A percentile compares a stretch with the other conserved stretches of the same genome.
These are phyloP conservation scores for Pseudogymnoascus sp. DNA, from an alignment of 2,329 filamentous ascomycete genomes.

Conservation along the genomic window DNA sequence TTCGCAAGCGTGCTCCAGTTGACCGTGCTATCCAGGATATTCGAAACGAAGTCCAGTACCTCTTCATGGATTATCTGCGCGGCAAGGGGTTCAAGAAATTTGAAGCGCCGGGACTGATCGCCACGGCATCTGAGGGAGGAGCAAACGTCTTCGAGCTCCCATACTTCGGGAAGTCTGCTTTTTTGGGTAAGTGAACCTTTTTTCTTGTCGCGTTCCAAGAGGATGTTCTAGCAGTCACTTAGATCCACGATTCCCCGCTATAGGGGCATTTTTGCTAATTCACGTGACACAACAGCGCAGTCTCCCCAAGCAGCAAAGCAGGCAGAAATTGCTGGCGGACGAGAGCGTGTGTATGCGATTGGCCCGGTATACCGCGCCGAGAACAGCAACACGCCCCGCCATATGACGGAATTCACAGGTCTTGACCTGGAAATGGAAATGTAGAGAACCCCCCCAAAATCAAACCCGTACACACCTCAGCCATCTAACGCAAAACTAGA, in stretches of 20 bases:
- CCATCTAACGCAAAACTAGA: conserved; percentile 5
- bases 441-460: too few species aligned
- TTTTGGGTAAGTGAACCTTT: conserved; percentile 40
- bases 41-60: conserved; percentile 35
- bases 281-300: conserved; percentile 39
- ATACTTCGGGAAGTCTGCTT: conserved; percentile 83
- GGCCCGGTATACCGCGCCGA: conserved; percentile 82
- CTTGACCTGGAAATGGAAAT: conserved; percentile 91
- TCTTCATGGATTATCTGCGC: conserved; percentile 75
- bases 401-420: conserved; percentile 84
- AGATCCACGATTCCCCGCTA: too few species aligned
- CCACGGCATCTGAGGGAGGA: conserved; percentile 80
- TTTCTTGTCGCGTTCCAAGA: not conserved
- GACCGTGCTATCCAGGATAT: conserved; percentile 73
- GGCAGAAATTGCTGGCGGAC: conserved; percentile 71
- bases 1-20: conserved; percentile 86
- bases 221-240: too few species aligned
- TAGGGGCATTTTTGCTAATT: too few species aligned
- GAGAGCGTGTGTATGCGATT: conserved; percentile 71
- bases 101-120: conserved; percentile 83
- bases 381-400: conserved; percentile 52
- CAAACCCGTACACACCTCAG: too few species aligned
- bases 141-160: conserved; percentile 83
- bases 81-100: conserved; percentile 72
- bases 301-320: conserved; percentile 85